Evolutionary conservation across 257 asterid genomes (phyloP).

Genomic region (Solanum paucissectum): DNA sequence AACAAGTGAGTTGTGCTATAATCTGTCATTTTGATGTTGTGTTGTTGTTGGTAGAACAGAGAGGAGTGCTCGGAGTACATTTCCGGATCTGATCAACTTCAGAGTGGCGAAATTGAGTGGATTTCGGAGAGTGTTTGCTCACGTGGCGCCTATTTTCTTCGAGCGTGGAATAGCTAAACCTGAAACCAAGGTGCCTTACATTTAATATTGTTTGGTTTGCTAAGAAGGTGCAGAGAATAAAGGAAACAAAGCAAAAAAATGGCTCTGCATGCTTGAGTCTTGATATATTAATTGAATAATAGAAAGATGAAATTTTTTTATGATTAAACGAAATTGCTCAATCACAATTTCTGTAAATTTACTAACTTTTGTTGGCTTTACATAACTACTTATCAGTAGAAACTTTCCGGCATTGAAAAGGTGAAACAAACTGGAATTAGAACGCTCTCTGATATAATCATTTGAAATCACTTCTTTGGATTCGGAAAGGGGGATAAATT

Average conservation of each 20-base stretch:
- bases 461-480: neutral
- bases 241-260: neutral
- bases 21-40: neutral
- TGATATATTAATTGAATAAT: neutral
- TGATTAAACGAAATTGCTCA: neutral
- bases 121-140: constrained; percentile 88
- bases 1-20: neutral
- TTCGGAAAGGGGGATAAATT: neutral
- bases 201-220: neutral
- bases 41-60: constrained; percentile 28
- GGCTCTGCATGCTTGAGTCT: neutral
- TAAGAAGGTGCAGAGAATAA: neutral
- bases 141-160: constrained; percentile 85
- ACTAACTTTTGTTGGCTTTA: neutral
- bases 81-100: constrained; percentile 84
- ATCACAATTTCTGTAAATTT: neutral
- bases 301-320: neutral
- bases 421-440: neutral
- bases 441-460: neutral
- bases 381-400: neutral
- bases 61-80: constrained; percentile 92
- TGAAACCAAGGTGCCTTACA: constrained; percentile 65
- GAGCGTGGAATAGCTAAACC: constrained; percentile 81
- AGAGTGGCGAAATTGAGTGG: constrained; percentile 74
- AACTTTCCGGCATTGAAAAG: neutral